Percentiles rank a stretch among this genome's conserved stretches.
Conservation (phyloP, 805 yeast genomes). For the Candida xyloterini region DNA sequence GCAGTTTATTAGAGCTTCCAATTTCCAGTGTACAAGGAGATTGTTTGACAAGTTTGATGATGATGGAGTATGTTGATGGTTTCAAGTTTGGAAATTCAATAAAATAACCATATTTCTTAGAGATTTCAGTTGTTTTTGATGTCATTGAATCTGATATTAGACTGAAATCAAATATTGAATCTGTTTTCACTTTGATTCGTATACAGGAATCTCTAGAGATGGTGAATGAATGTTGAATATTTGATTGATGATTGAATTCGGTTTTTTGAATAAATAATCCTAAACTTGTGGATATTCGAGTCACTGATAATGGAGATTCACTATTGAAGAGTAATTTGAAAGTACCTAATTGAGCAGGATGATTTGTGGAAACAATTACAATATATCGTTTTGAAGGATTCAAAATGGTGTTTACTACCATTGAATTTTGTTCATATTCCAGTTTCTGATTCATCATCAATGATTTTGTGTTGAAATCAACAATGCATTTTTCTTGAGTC, state of each 20-base stretch:
- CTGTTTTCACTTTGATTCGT: background rate
- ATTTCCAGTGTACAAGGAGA: background rate
- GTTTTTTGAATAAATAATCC: constrained; percentile 12
- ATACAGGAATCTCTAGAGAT: constrained; percentile 3
- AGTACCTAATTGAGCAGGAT: constrained; percentile 26
- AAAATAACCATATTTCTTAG: constrained; percentile 3
- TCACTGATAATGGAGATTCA: constrained; percentile 1
- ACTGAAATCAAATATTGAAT: background rate
- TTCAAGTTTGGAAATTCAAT: background rate
- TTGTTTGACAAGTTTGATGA: background rate
- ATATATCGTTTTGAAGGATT: constrained; percentile 39
- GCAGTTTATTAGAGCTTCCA: constrained; percentile 4
- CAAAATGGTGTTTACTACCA: constrained; percentile 24
- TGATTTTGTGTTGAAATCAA: constrained; percentile 30
- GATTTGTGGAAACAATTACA: constrained; percentile 46
- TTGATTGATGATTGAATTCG: background rate
- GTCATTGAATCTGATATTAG: background rate
- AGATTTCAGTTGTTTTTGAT: background rate
- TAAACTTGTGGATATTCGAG: constrained; percentile 8
- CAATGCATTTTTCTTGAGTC: constrained; percentile 26
- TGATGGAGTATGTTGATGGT: background rate
- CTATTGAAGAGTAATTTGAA: constrained; percentile 36
- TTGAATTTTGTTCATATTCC: constrained; percentile 33
- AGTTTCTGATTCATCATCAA: constrained; percentile 30
- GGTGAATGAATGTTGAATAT: background rate